phyloP scores from a whole-genome alignment of 139 green algal genomes.

The Chlorella vulgaris region DNA sequence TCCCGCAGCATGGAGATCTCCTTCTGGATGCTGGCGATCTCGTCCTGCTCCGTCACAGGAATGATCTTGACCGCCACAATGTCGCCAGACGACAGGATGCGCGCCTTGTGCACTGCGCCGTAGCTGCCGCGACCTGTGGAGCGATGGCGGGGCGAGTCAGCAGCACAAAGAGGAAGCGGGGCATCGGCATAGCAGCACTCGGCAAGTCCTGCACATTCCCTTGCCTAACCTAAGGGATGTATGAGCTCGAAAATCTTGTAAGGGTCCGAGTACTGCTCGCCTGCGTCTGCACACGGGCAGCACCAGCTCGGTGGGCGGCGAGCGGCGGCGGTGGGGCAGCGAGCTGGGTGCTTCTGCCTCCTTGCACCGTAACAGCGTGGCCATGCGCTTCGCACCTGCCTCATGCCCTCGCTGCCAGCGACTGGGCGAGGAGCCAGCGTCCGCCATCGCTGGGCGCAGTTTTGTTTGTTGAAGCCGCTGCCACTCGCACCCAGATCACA shows the following conservation, averaged over 20 bases:
- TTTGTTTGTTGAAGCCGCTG: no score
- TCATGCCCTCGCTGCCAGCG: neutral
- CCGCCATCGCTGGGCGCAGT: neutral
- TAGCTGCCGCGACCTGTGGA: conserved; percentile 74
- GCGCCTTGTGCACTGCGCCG: conserved; percentile 86
- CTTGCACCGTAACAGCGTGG: neutral
- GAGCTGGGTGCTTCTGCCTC: no score
- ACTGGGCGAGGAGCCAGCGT: neutral
- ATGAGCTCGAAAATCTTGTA: conserved; percentile 35
- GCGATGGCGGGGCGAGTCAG: neutral
- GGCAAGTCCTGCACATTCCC: neutral
- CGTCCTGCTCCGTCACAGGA: conserved; percentile 61
- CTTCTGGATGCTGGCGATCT: conserved; percentile 65
- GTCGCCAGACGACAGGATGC: conserved; percentile 56
- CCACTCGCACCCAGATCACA: no score
- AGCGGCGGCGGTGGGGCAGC: neutral
- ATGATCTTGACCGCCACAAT: conserved; percentile 92
- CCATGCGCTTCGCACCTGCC: neutral
- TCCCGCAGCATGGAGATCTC: conserved; percentile 85
- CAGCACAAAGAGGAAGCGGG: no score
- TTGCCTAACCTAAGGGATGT: conserved; percentile 22
- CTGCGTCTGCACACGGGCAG: neutral
- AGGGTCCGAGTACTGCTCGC: conserved; percentile 11
- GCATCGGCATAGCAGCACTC: no score
- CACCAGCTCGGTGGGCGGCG: neutral